phyloP scores from a whole-genome alignment of 179 eudicot species.

The Amaranthus tricolor region DNA sequence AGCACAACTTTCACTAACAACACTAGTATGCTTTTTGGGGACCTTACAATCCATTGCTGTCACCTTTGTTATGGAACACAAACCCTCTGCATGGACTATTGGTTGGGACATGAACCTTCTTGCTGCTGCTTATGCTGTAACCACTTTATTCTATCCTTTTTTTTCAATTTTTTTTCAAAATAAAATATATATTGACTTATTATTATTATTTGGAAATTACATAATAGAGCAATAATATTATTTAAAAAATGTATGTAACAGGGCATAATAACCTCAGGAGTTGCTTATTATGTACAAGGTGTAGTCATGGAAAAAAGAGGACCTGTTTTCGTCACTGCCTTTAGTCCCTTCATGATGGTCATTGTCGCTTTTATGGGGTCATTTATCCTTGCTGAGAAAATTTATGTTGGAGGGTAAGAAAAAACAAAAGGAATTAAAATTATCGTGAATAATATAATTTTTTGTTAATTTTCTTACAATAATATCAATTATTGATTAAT shows the following conservation, averaged over 20 bases:
- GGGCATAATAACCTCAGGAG: conserved; percentile 90
- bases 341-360: conserved; percentile 96
- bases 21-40: conserved; percentile 84
- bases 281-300: conserved; percentile 93
- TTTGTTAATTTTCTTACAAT: too few relatives aligned
- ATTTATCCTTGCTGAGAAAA: conserved; percentile 86
- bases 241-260: conserved; percentile 18
- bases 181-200: too few relatives aligned
- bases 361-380: conserved; percentile 95
- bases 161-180: not conserved
- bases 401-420: conserved; percentile 60
- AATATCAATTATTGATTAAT: too few relatives aligned
- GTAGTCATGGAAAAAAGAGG: conserved; percentile 89
- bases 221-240: too few relatives aligned
- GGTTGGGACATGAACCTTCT: conserved; percentile 97
- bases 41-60: conserved; percentile 89
- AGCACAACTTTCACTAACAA: conserved; percentile 70
- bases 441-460: too few relatives aligned
- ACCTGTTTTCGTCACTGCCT: conserved; percentile 94
- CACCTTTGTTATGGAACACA: conserved; percentile 90
- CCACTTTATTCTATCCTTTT: not conserved
- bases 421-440: not conserved
- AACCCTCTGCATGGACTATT: conserved; percentile 71
- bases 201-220: too few relatives aligned
- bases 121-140: conserved; percentile 98